phyloP scores from a whole-genome alignment of 768 basidiomycete genomes.

The Suillus ampliporus region DNA sequence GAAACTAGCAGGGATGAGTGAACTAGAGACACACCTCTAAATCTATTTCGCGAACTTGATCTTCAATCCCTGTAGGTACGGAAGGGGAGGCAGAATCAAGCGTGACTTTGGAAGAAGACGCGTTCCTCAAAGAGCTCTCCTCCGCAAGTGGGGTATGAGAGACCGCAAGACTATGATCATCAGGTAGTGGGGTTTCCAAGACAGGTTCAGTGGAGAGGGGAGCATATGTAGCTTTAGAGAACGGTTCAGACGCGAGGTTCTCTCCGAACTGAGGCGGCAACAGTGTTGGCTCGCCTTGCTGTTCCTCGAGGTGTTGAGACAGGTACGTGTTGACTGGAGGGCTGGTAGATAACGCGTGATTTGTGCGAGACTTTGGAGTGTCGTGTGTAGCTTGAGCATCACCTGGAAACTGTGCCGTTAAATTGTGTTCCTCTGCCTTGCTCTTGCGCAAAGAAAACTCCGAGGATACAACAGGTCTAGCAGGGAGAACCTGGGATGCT shows the following conservation, averaged over 20 bases:
- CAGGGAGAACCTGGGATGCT: constrained; percentile 41
- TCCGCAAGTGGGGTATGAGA: neutral
- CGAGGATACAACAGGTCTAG: constrained; percentile 2
- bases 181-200: neutral
- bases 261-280: neutral
- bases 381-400: neutral
- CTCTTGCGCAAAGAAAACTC: constrained; percentile 3
- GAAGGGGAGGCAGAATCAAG: neutral
- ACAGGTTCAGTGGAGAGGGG: neutral
- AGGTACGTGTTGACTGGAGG: neutral
- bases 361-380: neutral
- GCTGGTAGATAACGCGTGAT: constrained; percentile 8
- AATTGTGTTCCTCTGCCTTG: neutral
- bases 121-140: neutral
- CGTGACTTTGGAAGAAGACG: neutral
- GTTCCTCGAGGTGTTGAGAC: constrained; percentile 1
- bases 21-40: neutral
- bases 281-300: neutral
- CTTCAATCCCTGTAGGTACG: neutral
- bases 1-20: neutral
- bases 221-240: neutral
- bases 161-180: neutral
- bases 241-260: neutral
- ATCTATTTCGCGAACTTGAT: neutral
- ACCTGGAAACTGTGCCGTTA: neutral